A percentile compares a stretch with the other conserved stretches of the same genome.
Conservation (phyloP, 176 grass and related monocot genomes). For the Raddia guianensis region DNA sequence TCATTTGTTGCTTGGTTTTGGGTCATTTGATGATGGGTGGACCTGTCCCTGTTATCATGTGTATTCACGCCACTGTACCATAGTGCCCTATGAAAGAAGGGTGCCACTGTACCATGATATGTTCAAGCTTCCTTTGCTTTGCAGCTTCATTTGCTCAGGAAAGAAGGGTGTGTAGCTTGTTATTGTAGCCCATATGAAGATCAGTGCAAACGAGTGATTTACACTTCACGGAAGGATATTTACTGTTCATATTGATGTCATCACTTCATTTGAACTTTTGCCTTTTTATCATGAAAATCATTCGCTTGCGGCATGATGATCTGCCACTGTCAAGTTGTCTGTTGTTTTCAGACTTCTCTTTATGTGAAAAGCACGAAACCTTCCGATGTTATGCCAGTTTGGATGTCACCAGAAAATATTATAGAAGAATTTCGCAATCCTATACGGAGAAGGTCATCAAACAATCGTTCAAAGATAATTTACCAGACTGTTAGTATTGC, state of each 20-base stretch:
- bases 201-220: conserved; percentile 10
- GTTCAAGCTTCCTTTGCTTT: background rate
- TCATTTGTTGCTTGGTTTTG: conserved; percentile 90
- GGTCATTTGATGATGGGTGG: conserved; percentile 57
- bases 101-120: conserved; percentile 12
- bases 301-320: background rate
- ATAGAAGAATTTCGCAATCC: too few relatives aligned
- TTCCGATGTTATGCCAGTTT: too few relatives aligned
- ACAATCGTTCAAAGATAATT: too few relatives aligned
- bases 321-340: too few relatives aligned
- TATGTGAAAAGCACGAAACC: too few relatives aligned
- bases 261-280: background rate
- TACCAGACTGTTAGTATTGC: too few relatives aligned
- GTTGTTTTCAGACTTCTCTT: too few relatives aligned
- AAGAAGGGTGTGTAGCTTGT: conserved; percentile 19
- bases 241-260: background rate
- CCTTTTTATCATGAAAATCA: background rate
- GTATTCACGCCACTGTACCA: conserved; percentile 23
- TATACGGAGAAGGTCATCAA: too few relatives aligned
- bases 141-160: conserved; percentile 37
- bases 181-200: conserved; percentile 10
- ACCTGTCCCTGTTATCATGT: background rate
- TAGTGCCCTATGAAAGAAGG: background rate
- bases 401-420: too few relatives aligned
- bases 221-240: background rate